Conservation (phyloP, 2,329 filamentous ascomycete genomes). For the Endocalyx cinctus region DNA sequence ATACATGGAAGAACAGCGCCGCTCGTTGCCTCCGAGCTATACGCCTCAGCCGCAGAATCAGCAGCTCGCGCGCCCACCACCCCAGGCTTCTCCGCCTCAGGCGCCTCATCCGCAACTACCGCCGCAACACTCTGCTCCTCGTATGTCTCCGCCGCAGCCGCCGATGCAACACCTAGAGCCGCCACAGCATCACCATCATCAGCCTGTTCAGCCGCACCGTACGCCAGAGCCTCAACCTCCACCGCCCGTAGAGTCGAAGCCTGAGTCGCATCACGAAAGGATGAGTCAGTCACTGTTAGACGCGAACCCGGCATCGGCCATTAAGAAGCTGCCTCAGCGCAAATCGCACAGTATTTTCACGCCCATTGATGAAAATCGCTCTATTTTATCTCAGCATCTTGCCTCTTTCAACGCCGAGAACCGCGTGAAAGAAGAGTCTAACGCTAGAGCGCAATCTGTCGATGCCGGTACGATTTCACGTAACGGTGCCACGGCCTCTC, state of each 20-base stretch:
- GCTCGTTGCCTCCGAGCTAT: constrained; percentile 65
- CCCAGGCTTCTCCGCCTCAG: constrained; percentile 57
- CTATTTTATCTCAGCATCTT: constrained; percentile 80
- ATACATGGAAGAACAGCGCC: constrained; percentile 72
- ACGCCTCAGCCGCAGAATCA: constrained; percentile 57
- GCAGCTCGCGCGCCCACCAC: constrained; percentile 41
- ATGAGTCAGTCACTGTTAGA: constrained; percentile 44
- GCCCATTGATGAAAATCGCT: constrained; percentile 89
- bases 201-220: too few relatives aligned
- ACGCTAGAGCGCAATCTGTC: constrained; percentile 58
- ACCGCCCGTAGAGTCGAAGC: constrained; percentile 45
- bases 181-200: constrained; percentile 25
- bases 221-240: constrained; percentile 45
- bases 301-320: constrained; percentile 47
- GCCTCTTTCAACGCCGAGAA: constrained; percentile 60
- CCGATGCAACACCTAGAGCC: constrained; percentile 30
- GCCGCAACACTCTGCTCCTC: constrained; percentile 40
- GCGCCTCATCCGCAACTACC: constrained; percentile 48
- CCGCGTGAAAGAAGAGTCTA: constrained; percentile 34
- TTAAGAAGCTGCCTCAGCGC: constrained; percentile 65
- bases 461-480: constrained; percentile 56
- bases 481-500: constrained; percentile 46
- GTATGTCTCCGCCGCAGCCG: constrained; percentile 51
- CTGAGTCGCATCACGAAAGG: constrained; percentile 43
- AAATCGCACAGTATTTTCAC: constrained; percentile 95